Percentiles rank a stretch among this genome's conserved stretches.
phyloP scores from a whole-genome alignment of 495 filamentous ascomycete species.

The Podospora tetraspora region DNA sequence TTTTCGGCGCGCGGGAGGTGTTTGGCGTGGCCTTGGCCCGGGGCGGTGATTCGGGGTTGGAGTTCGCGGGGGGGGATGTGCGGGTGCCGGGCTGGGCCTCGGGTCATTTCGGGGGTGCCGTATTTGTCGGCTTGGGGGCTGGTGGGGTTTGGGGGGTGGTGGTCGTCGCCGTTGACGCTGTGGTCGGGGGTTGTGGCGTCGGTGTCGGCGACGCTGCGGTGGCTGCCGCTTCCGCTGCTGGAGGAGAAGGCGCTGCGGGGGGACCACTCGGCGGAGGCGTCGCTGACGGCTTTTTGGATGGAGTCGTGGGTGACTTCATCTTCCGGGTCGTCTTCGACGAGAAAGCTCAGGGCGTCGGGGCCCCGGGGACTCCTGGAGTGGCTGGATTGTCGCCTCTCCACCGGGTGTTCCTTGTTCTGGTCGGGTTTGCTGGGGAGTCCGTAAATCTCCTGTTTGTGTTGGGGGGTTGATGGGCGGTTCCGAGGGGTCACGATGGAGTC shows the following conservation, averaged over 20 bases:
- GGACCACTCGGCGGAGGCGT: constrained; percentile 25
- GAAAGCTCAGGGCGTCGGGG: constrained; percentile 31
- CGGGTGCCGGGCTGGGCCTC: constrained; percentile 26
- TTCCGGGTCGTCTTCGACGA: constrained; percentile 31
- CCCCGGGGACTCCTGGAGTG: neutral
- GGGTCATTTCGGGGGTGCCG: constrained; percentile 32
- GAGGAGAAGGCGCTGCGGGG: constrained; percentile 30
- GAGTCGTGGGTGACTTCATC: constrained; percentile 24
- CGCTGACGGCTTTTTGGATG: constrained; percentile 28
- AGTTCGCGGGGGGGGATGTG: constrained; percentile 28
- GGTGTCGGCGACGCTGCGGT: constrained; percentile 35
- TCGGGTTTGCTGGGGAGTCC: constrained; percentile 1
- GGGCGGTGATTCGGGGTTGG: constrained; percentile 25
- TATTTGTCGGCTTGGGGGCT: constrained; percentile 14
- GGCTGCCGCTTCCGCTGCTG: constrained; percentile 34
- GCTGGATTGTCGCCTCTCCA: neutral
- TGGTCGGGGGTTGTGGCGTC: constrained; percentile 43
- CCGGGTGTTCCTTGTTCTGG: neutral
- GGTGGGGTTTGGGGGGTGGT: neutral
- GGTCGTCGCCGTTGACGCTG: constrained; percentile 27
- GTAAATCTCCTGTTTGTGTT: neutral
- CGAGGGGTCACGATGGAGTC: neutral
- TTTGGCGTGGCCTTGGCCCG: constrained; percentile 24
- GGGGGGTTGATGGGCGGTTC: neutral
- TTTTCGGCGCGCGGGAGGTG: constrained; percentile 33